Evolutionary conservation across 140 eudicot species (phyloP).

Genomic region (Erigeron philadelphicus): DNA sequence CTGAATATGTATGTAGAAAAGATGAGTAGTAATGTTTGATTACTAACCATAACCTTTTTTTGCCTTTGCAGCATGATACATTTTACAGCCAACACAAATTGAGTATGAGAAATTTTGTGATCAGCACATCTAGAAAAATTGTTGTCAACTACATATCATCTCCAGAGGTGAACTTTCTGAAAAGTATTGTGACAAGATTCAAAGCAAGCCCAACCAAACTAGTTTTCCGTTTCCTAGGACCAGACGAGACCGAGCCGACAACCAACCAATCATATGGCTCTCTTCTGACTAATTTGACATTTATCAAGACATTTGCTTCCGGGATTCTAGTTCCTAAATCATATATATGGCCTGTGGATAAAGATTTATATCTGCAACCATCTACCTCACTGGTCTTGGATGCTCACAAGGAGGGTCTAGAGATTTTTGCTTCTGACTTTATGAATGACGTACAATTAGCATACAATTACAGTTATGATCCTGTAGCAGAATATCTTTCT

Average conservation of each 20-base stretch:
- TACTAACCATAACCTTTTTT: constrained; percentile 19
- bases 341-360: constrained; percentile 72
- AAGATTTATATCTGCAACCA: constrained; percentile 43
- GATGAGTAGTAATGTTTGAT: not conserved
- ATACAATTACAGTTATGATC: constrained; percentile 72
- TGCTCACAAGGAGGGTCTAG: constrained; percentile 74
- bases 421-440: constrained; percentile 66
- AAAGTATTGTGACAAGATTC: constrained; percentile 42
- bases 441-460: constrained; percentile 55
- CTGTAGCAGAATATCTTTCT: constrained; percentile 62
- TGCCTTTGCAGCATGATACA: constrained; percentile 59
- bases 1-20: not conserved
- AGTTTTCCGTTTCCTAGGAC: constrained; percentile 61
- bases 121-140: constrained; percentile 40
- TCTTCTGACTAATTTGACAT: constrained; percentile 52
- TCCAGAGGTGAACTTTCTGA: constrained; percentile 74
- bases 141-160: constrained; percentile 63
- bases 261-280: constrained; percentile 80
- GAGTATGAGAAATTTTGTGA: constrained; percentile 61
- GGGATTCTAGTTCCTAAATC: constrained; percentile 90
- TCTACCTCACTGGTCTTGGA: constrained; percentile 61
- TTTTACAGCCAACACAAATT: constrained; percentile 75
- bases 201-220: constrained; percentile 54
- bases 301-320: constrained; percentile 71
- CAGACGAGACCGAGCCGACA: constrained; percentile 52